phyloP scores from a whole-genome alignment of 352 stramenopile genomes.

The Phytophthora sansomeana region DNA sequence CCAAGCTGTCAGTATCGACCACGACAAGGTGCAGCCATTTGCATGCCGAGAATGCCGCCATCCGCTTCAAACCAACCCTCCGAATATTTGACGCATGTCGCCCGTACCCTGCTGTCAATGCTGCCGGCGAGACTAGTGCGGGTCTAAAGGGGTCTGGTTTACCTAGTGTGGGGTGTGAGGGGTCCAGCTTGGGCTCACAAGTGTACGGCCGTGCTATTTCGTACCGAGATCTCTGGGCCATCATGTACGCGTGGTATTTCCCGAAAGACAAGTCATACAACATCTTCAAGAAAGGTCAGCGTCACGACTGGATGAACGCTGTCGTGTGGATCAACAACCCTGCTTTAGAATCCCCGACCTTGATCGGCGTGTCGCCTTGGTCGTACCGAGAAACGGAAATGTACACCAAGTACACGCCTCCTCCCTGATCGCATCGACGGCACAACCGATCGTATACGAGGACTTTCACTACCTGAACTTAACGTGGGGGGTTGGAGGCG shows the following conservation, averaged over 20 bases:
- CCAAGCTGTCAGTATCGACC: not conserved
- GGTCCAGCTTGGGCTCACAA: constrained; percentile 2
- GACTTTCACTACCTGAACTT: no score
- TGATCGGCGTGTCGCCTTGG: not conserved
- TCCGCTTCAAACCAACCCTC: constrained; percentile 4
- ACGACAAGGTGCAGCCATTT: not conserved
- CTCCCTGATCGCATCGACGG: not conserved
- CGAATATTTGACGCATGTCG: no score
- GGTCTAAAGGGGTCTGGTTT: constrained; percentile 1
- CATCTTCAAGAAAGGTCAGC: not conserved
- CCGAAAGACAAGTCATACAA: not conserved
- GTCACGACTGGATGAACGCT: constrained; percentile 2
- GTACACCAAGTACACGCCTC: no score
- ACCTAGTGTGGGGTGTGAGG: no score
- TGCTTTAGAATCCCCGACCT: not conserved
- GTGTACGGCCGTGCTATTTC: constrained; percentile 1
- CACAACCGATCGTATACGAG: no score
- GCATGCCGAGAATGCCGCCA: constrained; percentile 1
- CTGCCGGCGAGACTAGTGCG: not conserved
- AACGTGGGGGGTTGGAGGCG: no score
- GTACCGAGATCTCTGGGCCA: not conserved
- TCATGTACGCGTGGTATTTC: not conserved
- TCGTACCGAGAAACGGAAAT: not conserved
- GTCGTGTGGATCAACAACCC: constrained; percentile 10
- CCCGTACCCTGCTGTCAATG: constrained; percentile 11